These are phyloP conservation scores for Chrysopogon serrulatus DNA, from an alignment of 176 grass and related monocot species.

Conservation along the genomic window DNA sequence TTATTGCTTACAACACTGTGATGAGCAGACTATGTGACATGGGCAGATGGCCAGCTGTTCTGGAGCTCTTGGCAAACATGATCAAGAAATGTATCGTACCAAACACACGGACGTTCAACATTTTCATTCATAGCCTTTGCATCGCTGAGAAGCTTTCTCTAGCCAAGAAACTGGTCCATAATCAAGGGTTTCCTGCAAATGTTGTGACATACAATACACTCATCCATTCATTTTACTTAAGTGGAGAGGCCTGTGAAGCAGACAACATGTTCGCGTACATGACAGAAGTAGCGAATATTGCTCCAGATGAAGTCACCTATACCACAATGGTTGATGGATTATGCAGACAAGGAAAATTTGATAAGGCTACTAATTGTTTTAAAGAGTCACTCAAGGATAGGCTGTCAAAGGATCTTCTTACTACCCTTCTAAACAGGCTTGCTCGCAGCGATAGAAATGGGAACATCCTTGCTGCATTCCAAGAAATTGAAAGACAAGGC, in stretches of 20 bases:
- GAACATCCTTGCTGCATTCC: constrained; percentile 38
- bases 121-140: constrained; percentile 78
- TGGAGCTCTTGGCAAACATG: constrained; percentile 66
- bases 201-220: constrained; percentile 88
- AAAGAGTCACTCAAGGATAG: constrained; percentile 39
- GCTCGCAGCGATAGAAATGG: constrained; percentile 36
- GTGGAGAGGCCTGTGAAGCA: constrained; percentile 30
- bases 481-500: constrained; percentile 28
- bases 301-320: constrained; percentile 59
- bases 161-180: constrained; percentile 39
- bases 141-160: constrained; percentile 25
- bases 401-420: constrained; percentile 46
- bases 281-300: constrained; percentile 29
- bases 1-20: constrained; percentile 70
- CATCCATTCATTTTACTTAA: constrained; percentile 55
- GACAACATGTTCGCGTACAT: constrained; percentile 32
- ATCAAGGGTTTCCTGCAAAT: constrained; percentile 49
- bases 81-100: constrained; percentile 65
- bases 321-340: constrained; percentile 54
- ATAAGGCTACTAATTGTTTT: constrained; percentile 41
- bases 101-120: constrained; percentile 62
- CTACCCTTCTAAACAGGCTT: constrained; percentile 51
- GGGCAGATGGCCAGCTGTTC: constrained; percentile 41
- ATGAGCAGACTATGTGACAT: constrained; percentile 59
- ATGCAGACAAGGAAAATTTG: constrained; percentile 49